Base-by-base conservation (phyloP, 768 basidiomycete genomes). In the Naematelia encephala region DNA sequence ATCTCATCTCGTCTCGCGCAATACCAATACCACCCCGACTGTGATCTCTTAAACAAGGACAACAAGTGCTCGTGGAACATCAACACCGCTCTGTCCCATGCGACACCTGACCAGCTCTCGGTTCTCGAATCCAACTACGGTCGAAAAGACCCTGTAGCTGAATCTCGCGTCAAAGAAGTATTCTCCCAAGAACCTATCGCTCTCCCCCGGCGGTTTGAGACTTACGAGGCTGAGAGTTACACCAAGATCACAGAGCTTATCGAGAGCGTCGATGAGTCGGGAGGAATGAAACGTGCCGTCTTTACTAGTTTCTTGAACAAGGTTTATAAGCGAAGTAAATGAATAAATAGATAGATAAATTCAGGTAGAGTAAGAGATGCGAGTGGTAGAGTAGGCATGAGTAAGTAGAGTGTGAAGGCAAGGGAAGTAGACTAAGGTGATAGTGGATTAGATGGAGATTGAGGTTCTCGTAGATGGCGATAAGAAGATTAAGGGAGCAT, bases 11-110 rank as follows among this genome's bases (percentile, higher is more conserved):
- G n/a, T n/a, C n/a, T n/a, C n/a, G n/a, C n/a, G n/a, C n/a, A n/a
- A n/a, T n/a, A n/a, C n/a, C n/a, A n/a, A n/a, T n/a, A n/a, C n/a
- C n/a, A n/a, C n/a, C n/a, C n/a, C n/a, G n/a, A n/a, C 22, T 16
- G 21, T 16, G 34, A 16, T 16, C 8, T 16, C 34, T 16, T 8
- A 8, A 39, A 13, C 8, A 54, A 73, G 71, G 94, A 99, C 79
- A 97, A 97, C 85, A 99, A 99, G 80, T 98, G 94, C 78, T 88
- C 88, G 16, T 99, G 94, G 96, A 87, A 87, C 67, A 82, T 98
- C 77, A 97, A 96, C 79, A 86, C 85, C 21, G 96, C 91, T 26
- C 81, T 98, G 58, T 61, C 73, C 54, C 60, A 71, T 54, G 80
- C 78, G 26, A 75, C 73, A 3, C 68, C 78, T 1, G 79, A 79